These are phyloP conservation scores for Phytophthora citricola DNA, from an alignment of 352 stramenopile species.

Conservation along the genomic window DNA sequence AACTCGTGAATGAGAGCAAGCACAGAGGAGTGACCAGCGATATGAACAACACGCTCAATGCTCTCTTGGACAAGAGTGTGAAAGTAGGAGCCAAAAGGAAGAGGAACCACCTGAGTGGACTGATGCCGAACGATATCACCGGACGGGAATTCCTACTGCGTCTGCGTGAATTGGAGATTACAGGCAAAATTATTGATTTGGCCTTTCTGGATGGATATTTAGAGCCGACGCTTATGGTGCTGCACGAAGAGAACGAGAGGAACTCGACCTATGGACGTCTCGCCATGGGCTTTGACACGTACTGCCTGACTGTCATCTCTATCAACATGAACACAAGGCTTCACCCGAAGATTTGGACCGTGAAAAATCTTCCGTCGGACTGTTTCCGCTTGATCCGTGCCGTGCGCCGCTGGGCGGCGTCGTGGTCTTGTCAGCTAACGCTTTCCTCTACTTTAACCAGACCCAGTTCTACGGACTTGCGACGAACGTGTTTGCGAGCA, in stretches of 20 bases:
- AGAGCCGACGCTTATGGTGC: slow-evolving; percentile 86
- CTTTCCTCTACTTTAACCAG: slow-evolving; percentile 90
- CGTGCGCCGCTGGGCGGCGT: slow-evolving; percentile 75
- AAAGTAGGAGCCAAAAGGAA: slow-evolving; percentile 81
- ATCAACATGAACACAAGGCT: slow-evolving; percentile 89
- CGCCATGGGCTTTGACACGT: slow-evolving; percentile 80
- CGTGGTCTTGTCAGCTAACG: slow-evolving; percentile 79
- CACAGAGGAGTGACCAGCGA: slow-evolving; percentile 66
- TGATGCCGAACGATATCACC: slow-evolving; percentile 75
- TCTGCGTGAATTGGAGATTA: slow-evolving; percentile 78
- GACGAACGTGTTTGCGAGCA: slow-evolving; percentile 74
- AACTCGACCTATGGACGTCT: slow-evolving; percentile 75
- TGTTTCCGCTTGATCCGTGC: slow-evolving; percentile 78
- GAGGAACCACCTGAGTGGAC: slow-evolving; percentile 68
- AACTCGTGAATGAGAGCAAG: slow-evolving; percentile 79
- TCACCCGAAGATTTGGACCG: slow-evolving; percentile 89
- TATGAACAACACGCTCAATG: slow-evolving; percentile 67
- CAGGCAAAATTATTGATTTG: slow-evolving; percentile 80
- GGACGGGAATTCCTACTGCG: slow-evolving; percentile 80
- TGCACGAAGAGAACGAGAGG: slow-evolving; percentile 87
- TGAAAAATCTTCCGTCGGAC: slow-evolving; percentile 84
- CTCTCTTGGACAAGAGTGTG: slow-evolving; percentile 81
- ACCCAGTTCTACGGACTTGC: slow-evolving; percentile 84
- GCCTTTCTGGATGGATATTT: slow-evolving; percentile 88
- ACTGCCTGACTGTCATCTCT: slow-evolving; percentile 84